A percentile compares a stretch with the other conserved stretches of the same genome.
Conservation (phyloP, 129 eudicot species). For the Artemisia argyi region DNA sequence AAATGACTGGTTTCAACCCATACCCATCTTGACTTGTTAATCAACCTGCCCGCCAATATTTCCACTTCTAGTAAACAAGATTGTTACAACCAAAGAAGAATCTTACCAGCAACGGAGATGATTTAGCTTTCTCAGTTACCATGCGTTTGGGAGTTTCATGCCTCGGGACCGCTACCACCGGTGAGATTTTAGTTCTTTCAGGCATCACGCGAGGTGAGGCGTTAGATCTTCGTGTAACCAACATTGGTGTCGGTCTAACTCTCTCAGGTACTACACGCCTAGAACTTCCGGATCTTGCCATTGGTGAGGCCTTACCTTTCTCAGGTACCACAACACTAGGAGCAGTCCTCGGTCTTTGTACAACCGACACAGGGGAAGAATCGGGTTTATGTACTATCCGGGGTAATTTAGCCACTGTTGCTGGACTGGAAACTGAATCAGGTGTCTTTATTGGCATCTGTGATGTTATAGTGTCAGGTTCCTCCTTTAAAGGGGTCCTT, state of each 20-base stretch:
- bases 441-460: constrained; percentile 19
- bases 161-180: constrained; percentile 20
- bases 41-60: neutral
- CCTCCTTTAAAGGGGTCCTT: neutral
- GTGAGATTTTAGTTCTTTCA: constrained; percentile 35
- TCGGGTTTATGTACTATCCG: constrained; percentile 17
- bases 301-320: constrained; percentile 39
- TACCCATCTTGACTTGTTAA: neutral
- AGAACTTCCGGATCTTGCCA: constrained; percentile 30
- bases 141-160: constrained; percentile 35
- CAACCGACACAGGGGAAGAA: constrained; percentile 6
- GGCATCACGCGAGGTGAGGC: constrained; percentile 30
- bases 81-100: constrained; percentile 11
- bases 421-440: constrained; percentile 14
- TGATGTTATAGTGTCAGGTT: constrained; percentile 1
- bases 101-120: constrained; percentile 42
- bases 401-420: constrained; percentile 22
- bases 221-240: constrained; percentile 30
- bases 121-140: constrained; percentile 34
- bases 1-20: too few relatives aligned
- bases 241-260: constrained; percentile 31
- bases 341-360: constrained; percentile 37
- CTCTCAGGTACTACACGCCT: constrained; percentile 27
- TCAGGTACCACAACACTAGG: constrained; percentile 40
- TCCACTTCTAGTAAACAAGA: constrained; percentile 8